Evolutionary conservation across 768 basidiomycete genomes (phyloP).

Genomic region (Lactarius psammicola): DNA sequence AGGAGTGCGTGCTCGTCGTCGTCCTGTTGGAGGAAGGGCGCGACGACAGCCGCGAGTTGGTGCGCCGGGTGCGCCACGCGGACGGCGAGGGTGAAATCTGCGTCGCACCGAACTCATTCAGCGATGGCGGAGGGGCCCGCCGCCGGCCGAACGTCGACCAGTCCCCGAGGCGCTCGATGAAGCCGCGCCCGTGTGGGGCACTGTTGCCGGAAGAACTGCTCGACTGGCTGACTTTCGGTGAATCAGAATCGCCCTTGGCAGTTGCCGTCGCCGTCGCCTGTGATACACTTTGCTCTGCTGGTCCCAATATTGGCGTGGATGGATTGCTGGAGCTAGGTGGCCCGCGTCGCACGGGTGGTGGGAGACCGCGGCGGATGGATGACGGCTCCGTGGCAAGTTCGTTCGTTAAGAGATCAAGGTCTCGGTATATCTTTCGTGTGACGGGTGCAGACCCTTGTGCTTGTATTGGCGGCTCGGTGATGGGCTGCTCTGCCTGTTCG

Average conservation of each 20-base stretch:
- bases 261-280: background rate
- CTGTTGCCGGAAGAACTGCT: slow-evolving; percentile 10
- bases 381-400: slow-evolving; percentile 25
- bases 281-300: background rate
- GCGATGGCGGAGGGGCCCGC: slow-evolving; percentile 25
- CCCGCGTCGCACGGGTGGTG: slow-evolving; percentile 23
- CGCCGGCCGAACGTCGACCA: slow-evolving; percentile 41
- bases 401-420: slow-evolving; percentile 38
- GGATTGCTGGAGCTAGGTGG: slow-evolving; percentile 8
- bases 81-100: slow-evolving; percentile 24
- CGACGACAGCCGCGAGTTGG: slow-evolving; percentile 28
- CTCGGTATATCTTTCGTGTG: slow-evolving; percentile 41
- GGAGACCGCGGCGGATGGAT: slow-evolving; percentile 9
- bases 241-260: slow-evolving; percentile 6
- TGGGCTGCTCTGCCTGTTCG: background rate
- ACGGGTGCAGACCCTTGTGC: slow-evolving; percentile 23
- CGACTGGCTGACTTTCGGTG: slow-evolving; percentile 12
- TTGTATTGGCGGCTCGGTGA: background rate
- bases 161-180: slow-evolving; percentile 30
- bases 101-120: slow-evolving; percentile 27
- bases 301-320: background rate
- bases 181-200: slow-evolving; percentile 8
- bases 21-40: slow-evolving; percentile 27
- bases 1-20: slow-evolving; percentile 34
- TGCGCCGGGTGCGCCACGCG: slow-evolving; percentile 26